Conservation (phyloP, 495 filamentous ascomycete species). For the Parathielavia appendiculata region DNA sequence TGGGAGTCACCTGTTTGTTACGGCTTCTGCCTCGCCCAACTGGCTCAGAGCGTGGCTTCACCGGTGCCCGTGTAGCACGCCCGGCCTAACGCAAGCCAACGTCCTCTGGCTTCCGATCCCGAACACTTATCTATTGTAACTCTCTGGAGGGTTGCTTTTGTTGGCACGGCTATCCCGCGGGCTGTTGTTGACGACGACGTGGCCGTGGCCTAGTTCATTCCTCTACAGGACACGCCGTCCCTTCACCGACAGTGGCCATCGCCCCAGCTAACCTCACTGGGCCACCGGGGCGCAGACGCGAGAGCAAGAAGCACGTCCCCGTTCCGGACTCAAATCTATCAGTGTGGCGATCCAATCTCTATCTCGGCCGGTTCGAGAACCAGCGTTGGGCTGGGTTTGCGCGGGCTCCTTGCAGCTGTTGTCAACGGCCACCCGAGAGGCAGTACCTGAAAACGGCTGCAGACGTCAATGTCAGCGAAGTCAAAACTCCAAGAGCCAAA, state of each 20-base stretch:
- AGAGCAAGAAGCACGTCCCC: slow-evolving; percentile 7
- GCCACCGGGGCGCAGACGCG: slow-evolving; percentile 6
- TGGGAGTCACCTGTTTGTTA: slow-evolving; percentile 22
- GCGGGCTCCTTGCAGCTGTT: slow-evolving; percentile 20
- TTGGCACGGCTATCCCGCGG: slow-evolving; percentile 1
- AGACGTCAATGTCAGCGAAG: slow-evolving; percentile 52
- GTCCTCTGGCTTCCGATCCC: slow-evolving; percentile 15
- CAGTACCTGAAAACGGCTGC: slow-evolving; percentile 18
- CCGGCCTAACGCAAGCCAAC: slow-evolving; percentile 22
- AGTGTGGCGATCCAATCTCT: slow-evolving; percentile 34
- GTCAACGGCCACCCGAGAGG: slow-evolving; percentile 14
- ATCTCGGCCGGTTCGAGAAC: slow-evolving; percentile 23
- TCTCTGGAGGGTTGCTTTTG: not conserved
- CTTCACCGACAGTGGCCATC: slow-evolving; percentile 3
- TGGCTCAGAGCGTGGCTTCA: slow-evolving; percentile 21
- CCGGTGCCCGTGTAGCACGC: slow-evolving; percentile 10
- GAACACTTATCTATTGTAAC: slow-evolving; percentile 24
- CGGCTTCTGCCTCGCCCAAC: slow-evolving; percentile 19
- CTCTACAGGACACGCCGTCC: not conserved
- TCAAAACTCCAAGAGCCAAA: slow-evolving; percentile 45
- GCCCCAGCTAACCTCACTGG: slow-evolving; percentile 4
- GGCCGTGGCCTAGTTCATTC: slow-evolving; percentile 16
- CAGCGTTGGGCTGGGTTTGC: slow-evolving; percentile 26
- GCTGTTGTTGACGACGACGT: slow-evolving; percentile 2
- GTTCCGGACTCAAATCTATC: slow-evolving; percentile 18